Evolutionary conservation across 106 monocot species (phyloP).

Genomic region (Apostasia shenzhenica): DNA sequence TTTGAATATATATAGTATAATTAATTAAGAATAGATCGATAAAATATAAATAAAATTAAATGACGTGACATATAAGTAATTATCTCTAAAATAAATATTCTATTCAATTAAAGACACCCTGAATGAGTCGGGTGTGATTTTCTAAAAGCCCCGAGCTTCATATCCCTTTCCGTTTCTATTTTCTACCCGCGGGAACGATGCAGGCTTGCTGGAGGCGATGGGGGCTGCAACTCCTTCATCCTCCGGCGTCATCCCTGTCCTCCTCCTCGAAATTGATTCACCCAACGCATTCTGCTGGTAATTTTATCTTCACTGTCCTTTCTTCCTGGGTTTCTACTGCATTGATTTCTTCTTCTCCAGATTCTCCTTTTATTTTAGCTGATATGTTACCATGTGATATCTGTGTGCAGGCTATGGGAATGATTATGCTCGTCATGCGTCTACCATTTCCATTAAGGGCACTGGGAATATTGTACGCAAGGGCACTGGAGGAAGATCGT

Average conservation of each 20-base stretch:
- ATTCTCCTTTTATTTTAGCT: background rate
- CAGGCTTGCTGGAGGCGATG: conserved; percentile 40
- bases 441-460: conserved; percentile 63
- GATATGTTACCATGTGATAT: background rate
- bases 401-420: conserved; percentile 34
- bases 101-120: too few relatives aligned
- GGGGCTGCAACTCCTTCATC: conserved; percentile 25
- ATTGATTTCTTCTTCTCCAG: background rate
- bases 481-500: conserved; percentile 93
- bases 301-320: background rate
- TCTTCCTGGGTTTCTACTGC: background rate
- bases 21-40: too few relatives aligned
- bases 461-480: conserved; percentile 76
- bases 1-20: too few relatives aligned
- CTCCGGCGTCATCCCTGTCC: conserved; percentile 9
- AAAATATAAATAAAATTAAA: too few relatives aligned
- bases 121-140: too few relatives aligned
- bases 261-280: conserved; percentile 31
- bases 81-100: too few relatives aligned
- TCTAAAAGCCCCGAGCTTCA: too few relatives aligned
- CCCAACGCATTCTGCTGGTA: conserved; percentile 26
- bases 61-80: too few relatives aligned
- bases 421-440: conserved; percentile 40
- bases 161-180: background rate
- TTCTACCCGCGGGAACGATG: conserved; percentile 25